Evolutionary conservation across 2,329 filamentous ascomycete genomes (phyloP).

Genomic region (Diplodia intermedia): DNA sequence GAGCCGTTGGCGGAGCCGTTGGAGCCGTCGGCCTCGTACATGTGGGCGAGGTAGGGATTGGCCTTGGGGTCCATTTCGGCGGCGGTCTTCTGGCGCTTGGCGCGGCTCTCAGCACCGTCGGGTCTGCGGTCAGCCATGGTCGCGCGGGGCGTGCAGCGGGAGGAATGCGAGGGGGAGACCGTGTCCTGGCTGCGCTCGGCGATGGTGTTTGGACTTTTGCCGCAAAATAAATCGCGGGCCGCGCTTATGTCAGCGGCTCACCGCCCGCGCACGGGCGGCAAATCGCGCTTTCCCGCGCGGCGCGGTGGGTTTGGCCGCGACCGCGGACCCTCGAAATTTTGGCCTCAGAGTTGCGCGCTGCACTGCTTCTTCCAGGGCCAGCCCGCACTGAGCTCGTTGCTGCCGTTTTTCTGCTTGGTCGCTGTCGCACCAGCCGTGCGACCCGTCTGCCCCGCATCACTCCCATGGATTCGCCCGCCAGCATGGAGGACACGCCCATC

Average conservation of each 20-base stretch:
- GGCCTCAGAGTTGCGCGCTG: conserved; percentile 4
- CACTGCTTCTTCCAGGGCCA: background rate
- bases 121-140: conserved; percentile 65
- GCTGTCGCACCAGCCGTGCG: conserved; percentile 5
- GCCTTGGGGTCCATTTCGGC: conserved; percentile 60
- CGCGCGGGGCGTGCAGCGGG: conserved; percentile 20
- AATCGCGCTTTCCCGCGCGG: background rate
- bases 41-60: conserved; percentile 93
- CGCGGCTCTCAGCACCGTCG: conserved; percentile 57
- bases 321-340: conserved; percentile 19
- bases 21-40: conserved; percentile 64
- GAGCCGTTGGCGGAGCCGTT: conserved; percentile 42
- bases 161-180: background rate
- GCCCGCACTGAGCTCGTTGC: background rate
- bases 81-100: conserved; percentile 63
- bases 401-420: background rate
- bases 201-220: conserved; percentile 10
- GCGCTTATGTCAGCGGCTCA: conserved; percentile 24
- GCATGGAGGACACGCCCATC: conserved; percentile 50
- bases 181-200: conserved; percentile 3
- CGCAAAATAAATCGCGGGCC: conserved; percentile 28
- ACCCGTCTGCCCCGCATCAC: background rate
- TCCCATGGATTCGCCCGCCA: conserved; percentile 18
- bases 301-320: background rate
- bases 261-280: conserved; percentile 8